Percentiles rank a stretch among this genome's conserved stretches.
phyloP scores from a whole-genome alignment of 2,329 filamentous ascomycete genomes.

The Epichloe gansuensis region DNA sequence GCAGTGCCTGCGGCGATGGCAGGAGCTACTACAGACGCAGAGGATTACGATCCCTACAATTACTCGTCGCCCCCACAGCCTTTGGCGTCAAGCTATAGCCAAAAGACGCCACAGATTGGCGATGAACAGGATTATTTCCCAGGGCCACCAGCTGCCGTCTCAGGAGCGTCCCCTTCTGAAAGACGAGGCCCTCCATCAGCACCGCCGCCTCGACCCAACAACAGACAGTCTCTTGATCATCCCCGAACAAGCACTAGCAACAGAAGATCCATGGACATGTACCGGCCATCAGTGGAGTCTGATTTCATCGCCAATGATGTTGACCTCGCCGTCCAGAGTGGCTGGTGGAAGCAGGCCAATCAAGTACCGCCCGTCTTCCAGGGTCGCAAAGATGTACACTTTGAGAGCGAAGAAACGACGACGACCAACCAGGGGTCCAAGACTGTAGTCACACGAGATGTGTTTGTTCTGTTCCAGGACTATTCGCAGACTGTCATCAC shows the following conservation, averaged over 20 bases:
- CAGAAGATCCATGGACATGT: slow-evolving; percentile 58
- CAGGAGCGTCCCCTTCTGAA: slow-evolving; percentile 25
- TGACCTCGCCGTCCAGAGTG: slow-evolving; percentile 58
- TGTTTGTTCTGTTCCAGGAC: slow-evolving; percentile 85
- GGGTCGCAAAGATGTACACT: slow-evolving; percentile 68
- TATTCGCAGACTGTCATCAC: slow-evolving; percentile 91
- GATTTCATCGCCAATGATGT: slow-evolving; percentile 82
- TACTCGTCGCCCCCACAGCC: slow-evolving; percentile 27
- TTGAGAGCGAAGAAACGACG: slow-evolving; percentile 67
- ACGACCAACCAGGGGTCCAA: slow-evolving; percentile 57
- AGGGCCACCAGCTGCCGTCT: slow-evolving; percentile 29
- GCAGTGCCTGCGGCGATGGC: background rate
- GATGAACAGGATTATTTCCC: slow-evolving; percentile 34
- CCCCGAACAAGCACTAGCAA: slow-evolving; percentile 26
- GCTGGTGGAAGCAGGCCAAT: slow-evolving; percentile 81
- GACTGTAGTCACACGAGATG: slow-evolving; percentile 60
- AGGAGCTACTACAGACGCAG: slow-evolving; percentile 30
- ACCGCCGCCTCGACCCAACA: slow-evolving; percentile 10
- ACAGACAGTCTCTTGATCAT: slow-evolving; percentile 23
- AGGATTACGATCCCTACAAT: slow-evolving; percentile 59
- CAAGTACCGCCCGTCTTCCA: slow-evolving; percentile 71
- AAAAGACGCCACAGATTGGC: slow-evolving; percentile 27
- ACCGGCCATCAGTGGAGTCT: slow-evolving; percentile 61
- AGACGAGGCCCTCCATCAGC: slow-evolving; percentile 31
- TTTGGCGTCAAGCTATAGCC: slow-evolving; percentile 17